Evolutionary conservation across 1,284 basidiomycete genomes (phyloP), one percentile per base, ranked within the genome.

Genomic region (Sporisorium exsertum): DNA sequence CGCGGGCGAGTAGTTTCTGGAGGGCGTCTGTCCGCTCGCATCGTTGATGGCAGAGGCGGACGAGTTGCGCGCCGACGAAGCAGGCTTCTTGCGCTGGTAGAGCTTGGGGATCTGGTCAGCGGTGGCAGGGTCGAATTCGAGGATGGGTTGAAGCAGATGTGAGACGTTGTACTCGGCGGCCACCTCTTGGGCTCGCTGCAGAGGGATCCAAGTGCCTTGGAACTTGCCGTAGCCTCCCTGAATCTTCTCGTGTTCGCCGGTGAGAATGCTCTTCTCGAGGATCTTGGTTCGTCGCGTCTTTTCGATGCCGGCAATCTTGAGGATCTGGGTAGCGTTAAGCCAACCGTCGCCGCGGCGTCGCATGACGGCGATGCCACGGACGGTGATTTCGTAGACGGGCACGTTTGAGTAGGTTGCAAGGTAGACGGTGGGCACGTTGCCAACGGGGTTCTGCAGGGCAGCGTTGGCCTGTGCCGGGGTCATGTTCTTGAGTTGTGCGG

Each of bases 161-260:
- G 81, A 79, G 27, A 85, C 84, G 53, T 80, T 82, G 81, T 84
- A 82, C 51, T 69, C 72, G 27, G 81, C 81, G 16, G 81, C 80
- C 12, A 85, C 80, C 58, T 84, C 71, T 59, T 84, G 82, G 3
- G 82, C 83, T 20, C 84, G 77, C 47, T 78, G 64, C 12, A 85
- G 73, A 13, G 84, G 84, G 27, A 85, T 83, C 96, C 97, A 99
- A 56, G 97, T 99, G 69, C 97, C 97, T 86, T 99, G 97, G 86
- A 98, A 99, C 87, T 97, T 97, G 47, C 97, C 97, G 84, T 98
- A 99, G 45, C 97, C 97, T 53, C 97, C 97, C 86, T 99, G 97
- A 13, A 99, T 94, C 86, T 99, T 99, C 87, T 99, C 96, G 86
- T 99, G 95, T 86, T 94, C 92, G 57, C 95, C 95, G 50, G 93